A percentile compares a stretch with the other conserved stretches of the same genome.
These are phyloP conservation scores for Cryptosporidium meleagridis DNA, from an alignment of 169 alveolate species.

Conservation along the genomic window DNA sequence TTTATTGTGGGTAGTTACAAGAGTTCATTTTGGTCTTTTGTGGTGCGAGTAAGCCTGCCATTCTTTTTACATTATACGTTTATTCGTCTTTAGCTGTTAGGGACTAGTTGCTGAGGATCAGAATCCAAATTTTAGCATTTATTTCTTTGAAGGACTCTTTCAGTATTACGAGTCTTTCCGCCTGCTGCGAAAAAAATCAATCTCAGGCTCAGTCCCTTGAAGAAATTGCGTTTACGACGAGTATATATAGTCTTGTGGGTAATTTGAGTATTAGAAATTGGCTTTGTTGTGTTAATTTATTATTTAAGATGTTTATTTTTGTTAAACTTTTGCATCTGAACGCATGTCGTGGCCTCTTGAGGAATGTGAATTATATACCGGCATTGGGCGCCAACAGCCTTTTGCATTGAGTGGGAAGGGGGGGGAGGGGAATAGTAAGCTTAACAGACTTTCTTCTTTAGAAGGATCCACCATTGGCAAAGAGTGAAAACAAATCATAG, in stretches of 20 bases:
- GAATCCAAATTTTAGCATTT: background rate
- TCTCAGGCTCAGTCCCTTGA: background rate
- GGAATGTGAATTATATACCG: conserved; percentile 6
- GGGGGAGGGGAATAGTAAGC: conserved; percentile 28
- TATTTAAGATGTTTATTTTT: background rate
- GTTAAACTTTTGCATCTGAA: background rate
- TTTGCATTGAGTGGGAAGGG: conserved; percentile 52
- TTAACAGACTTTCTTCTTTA: background rate
- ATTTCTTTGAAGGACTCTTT: conserved; percentile 11
- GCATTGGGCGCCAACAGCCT: background rate
- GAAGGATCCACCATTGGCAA: background rate
- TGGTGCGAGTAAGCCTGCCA: background rate
- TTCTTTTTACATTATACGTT: background rate
- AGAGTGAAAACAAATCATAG: background rate
- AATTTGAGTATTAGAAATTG: background rate
- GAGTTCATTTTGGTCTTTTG: background rate
- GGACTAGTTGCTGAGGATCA: background rate
- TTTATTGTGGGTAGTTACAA: background rate
- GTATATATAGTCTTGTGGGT: background rate
- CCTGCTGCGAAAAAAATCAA: background rate
- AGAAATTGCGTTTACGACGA: conserved; percentile 12
- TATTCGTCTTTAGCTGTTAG: background rate
- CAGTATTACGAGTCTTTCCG: conserved; percentile 1
- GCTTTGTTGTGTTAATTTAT: background rate
- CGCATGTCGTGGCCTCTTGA: background rate